Conservation (phyloP, 345 rosid genomes). For the Psidium friedrichsthalianum region DNA sequence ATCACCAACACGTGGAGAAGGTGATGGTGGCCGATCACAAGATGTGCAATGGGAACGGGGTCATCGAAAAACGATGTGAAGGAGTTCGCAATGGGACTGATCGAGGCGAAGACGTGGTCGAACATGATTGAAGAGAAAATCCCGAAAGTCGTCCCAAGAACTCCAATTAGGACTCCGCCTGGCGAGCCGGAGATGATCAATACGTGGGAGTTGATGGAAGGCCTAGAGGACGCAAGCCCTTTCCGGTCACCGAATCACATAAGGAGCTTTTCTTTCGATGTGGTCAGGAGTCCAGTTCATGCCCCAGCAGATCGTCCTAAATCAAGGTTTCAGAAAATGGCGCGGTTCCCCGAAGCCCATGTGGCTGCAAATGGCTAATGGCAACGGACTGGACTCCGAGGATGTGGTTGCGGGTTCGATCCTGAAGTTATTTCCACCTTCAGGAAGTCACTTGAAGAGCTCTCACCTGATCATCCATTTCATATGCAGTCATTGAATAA, state of each 20-base stretch:
- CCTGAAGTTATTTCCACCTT: slow-evolving; percentile 51
- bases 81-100: slow-evolving; percentile 34
- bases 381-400: slow-evolving; percentile 11
- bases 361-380: slow-evolving; percentile 44
- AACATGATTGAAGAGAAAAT: slow-evolving; percentile 66
- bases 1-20: background rate
- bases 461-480: slow-evolving; percentile 50
- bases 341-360: slow-evolving; percentile 17
- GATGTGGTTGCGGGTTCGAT: slow-evolving; percentile 32
- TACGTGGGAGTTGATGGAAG: slow-evolving; percentile 91
- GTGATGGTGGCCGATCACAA: slow-evolving; percentile 1
- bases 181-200: slow-evolving; percentile 97
- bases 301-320: slow-evolving; percentile 17
- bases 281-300: slow-evolving; percentile 13
- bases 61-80: background rate
- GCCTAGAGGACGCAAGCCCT: slow-evolving; percentile 66
- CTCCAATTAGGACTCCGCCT: slow-evolving; percentile 72
- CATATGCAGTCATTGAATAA: slow-evolving; percentile 22
- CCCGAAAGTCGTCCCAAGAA: slow-evolving; percentile 49
- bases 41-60: background rate
- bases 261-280: slow-evolving; percentile 73
- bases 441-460: slow-evolving; percentile 43
- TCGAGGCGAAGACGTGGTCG: slow-evolving; percentile 91
- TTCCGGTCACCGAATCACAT: slow-evolving; percentile 25
- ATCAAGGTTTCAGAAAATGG: slow-evolving; percentile 20